Conservation (phyloP, 768 basidiomycete species). For the Suillus lakei region DNA sequence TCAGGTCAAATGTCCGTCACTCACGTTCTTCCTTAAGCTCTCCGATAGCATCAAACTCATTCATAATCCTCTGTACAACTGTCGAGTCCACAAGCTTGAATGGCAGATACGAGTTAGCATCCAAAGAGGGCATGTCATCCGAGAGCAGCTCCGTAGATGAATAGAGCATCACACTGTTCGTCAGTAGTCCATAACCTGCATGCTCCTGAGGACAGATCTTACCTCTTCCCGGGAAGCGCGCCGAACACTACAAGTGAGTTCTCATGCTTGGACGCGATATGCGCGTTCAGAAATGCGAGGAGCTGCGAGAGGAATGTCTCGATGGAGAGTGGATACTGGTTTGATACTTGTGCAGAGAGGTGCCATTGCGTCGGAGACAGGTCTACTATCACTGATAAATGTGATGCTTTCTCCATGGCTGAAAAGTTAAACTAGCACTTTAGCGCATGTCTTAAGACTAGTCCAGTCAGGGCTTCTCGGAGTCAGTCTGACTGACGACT, state of each 20-base stretch:
- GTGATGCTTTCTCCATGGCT: constrained; percentile 54
- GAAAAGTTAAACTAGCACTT: neutral
- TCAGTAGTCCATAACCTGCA: neutral
- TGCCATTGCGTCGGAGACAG: constrained; percentile 89
- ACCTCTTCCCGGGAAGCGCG: constrained; percentile 87
- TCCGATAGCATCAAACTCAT: constrained; percentile 60
- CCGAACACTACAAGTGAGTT: constrained; percentile 93
- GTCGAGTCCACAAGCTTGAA: constrained; percentile 79
- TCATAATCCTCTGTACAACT: constrained; percentile 62
- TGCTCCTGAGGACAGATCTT: constrained; percentile 19
- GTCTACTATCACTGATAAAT: constrained; percentile 86
- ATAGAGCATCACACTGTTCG: constrained; percentile 73
- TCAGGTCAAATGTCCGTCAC: constrained; percentile 37
- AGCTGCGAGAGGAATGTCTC: constrained; percentile 81
- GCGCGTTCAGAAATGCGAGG: constrained; percentile 90
- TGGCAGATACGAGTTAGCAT: constrained; percentile 83
- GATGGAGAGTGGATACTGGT: constrained; percentile 62
- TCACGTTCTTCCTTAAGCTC: constrained; percentile 55
- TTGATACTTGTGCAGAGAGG: constrained; percentile 56
- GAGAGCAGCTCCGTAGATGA: constrained; percentile 58
- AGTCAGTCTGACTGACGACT: neutral
- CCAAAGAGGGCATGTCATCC: constrained; percentile 46
- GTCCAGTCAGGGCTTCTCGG: too few species aligned
- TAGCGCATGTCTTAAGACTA: neutral
- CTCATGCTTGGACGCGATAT: constrained; percentile 89